These are phyloP conservation scores for Telfairia occidentalis DNA, from an alignment of 331 rosid genomes.

Conservation along the genomic window DNA sequence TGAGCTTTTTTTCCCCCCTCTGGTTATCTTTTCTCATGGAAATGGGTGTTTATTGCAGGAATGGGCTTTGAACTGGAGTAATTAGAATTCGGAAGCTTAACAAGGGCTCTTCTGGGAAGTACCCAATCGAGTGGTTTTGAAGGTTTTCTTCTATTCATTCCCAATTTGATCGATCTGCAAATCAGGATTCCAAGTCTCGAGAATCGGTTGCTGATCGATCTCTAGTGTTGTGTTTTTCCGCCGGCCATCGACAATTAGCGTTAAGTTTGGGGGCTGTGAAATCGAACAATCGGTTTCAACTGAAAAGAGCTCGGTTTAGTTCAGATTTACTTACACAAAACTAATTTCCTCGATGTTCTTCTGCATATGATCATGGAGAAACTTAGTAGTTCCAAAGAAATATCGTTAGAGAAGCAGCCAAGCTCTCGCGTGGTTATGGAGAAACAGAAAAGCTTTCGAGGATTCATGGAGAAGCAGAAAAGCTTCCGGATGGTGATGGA, in stretches of 20 bases:
- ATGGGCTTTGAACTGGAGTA: background rate
- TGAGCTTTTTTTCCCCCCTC: background rate
- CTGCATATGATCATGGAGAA: constrained; percentile 9
- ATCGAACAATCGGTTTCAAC: background rate
- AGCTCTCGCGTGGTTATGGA: constrained; percentile 45
- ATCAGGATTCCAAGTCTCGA: background rate
- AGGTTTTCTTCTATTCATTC: background rate
- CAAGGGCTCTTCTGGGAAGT: background rate
- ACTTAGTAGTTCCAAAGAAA: background rate
- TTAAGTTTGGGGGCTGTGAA: background rate
- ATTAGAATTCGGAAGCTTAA: background rate
- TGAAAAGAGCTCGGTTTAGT: background rate
- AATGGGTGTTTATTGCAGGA: background rate
- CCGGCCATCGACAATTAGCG: background rate
- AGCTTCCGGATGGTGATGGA: constrained; percentile 94
- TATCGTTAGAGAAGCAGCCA: constrained; percentile 28
- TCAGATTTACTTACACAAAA: background rate
- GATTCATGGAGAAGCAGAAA: constrained; percentile 84
- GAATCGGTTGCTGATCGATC: constrained; percentile 1
- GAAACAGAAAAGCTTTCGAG: constrained; percentile 76
- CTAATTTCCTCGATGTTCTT: background rate
- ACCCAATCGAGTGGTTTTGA: background rate
- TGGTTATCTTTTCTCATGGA: background rate
- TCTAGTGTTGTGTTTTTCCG: background rate
- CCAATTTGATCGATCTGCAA: background rate